phyloP scores from a whole-genome alignment of 2,329 filamentous ascomycete species.

The Aspergillus sp. region DNA sequence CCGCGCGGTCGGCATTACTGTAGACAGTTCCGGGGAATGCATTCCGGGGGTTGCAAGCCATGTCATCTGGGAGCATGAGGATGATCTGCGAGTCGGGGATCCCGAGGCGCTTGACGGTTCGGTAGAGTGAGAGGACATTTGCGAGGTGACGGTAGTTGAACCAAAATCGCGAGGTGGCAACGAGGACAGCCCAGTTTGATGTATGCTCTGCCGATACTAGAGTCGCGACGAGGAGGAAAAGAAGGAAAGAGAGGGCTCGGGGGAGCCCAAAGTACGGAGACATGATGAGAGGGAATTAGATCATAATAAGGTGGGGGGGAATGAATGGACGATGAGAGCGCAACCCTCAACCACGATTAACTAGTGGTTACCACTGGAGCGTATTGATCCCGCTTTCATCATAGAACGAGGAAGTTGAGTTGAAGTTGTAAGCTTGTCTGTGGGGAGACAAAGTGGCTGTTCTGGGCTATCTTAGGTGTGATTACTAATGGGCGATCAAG shows the following conservation, averaged over 20 bases:
- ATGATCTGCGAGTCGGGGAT: conserved; percentile 99
- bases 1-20: conserved; percentile 92
- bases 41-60: conserved; percentile 98
- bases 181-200: conserved; percentile 98
- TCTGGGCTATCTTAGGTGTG: conserved; percentile 1
- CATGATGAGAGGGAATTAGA: conserved; percentile 26
- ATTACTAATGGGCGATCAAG: conserved; percentile 3
- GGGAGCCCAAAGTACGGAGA: conserved; percentile 24
- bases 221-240: conserved; percentile 16
- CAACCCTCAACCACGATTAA: background rate
- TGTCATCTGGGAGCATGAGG: conserved; percentile 99
- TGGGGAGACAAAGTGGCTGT: conserved; percentile 1
- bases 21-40: conserved; percentile 97
- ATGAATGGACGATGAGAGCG: background rate
- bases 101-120: conserved; percentile 94
- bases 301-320: conserved; percentile 14
- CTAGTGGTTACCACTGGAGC: background rate
- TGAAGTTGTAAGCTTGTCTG: background rate
- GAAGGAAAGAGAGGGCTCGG: conserved; percentile 25
- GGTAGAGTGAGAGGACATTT: conserved; percentile 95
- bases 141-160: conserved; percentile 99
- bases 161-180: conserved; percentile 98
- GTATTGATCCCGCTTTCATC: background rate
- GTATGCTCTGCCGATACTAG: conserved; percentile 62
- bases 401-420: background rate